A percentile compares a stretch with the other conserved stretches of the same genome.
phyloP scores from a whole-genome alignment of 2,329 filamentous ascomycete species.

The Knoxdaviesia proteae region DNA sequence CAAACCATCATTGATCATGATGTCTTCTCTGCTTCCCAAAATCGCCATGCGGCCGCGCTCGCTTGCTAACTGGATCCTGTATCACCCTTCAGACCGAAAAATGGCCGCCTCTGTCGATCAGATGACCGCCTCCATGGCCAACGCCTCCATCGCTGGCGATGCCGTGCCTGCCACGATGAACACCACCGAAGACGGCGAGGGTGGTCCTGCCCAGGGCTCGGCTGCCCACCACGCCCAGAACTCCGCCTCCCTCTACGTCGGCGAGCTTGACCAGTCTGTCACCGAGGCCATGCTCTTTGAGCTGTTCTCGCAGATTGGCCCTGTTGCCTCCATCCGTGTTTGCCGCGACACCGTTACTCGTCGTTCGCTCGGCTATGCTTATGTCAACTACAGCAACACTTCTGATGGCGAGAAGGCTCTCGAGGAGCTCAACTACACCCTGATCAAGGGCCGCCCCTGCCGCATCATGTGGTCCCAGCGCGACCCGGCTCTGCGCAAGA shows the following conservation, averaged over 20 bases:
- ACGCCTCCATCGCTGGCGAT: constrained; percentile 45
- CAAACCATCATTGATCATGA: constrained; percentile 7
- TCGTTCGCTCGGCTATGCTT: constrained; percentile 95
- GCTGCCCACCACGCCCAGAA: constrained; percentile 65
- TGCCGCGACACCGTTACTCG: constrained; percentile 98
- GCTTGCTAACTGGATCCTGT: not conserved
- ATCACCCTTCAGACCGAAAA: constrained; percentile 10
- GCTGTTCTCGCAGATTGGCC: constrained; percentile 97
- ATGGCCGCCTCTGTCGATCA: constrained; percentile 58
- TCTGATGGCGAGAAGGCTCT: constrained; percentile 92
- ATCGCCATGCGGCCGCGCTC: constrained; percentile 1
- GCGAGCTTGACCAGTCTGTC: constrained; percentile 91
- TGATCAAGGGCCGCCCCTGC: constrained; percentile 97
- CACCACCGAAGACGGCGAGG: constrained; percentile 31
- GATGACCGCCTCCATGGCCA: constrained; percentile 60
- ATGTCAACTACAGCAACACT: constrained; percentile 99
- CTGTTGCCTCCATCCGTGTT: constrained; percentile 97
- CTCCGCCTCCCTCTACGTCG: constrained; percentile 95
- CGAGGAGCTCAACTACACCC: constrained; percentile 97
- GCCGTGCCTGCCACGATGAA: constrained; percentile 59
- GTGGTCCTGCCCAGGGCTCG: constrained; percentile 51
- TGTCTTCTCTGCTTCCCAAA: not conserved
- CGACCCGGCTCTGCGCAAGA: constrained; percentile 97
- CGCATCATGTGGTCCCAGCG: constrained; percentile 99
- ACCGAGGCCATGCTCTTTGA: constrained; percentile 99